A percentile compares a stretch with the other conserved stretches of the same genome.
These are phyloP conservation scores for Epichloe typhina DNA, from an alignment of 2,329 filamentous ascomycete genomes.

Conservation along the genomic window DNA sequence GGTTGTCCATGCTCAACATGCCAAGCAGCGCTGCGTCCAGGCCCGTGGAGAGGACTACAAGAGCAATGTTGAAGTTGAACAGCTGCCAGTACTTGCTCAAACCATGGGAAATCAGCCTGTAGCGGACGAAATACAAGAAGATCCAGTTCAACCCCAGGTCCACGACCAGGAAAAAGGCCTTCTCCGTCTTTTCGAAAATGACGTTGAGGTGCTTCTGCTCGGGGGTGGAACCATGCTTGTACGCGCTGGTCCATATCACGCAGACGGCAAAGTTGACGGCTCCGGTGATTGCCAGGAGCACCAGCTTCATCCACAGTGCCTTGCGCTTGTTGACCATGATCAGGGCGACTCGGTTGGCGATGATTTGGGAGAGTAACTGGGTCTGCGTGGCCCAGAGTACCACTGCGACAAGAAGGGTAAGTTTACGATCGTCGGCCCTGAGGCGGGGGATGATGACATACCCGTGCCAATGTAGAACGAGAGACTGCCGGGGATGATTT, in stretches of 20 bases:
- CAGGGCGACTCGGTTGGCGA: conserved; percentile 29
- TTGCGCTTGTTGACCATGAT: conserved; percentile 25
- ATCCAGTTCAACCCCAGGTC: conserved; percentile 35
- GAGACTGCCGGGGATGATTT: conserved; percentile 6
- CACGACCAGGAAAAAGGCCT: conserved; percentile 34
- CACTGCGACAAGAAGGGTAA: neutral
- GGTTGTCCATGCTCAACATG: conserved; percentile 11
- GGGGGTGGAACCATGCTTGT: conserved; percentile 9
- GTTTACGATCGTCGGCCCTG: neutral
- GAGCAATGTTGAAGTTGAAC: conserved; percentile 33
- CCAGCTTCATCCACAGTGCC: conserved; percentile 22
- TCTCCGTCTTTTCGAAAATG: conserved; percentile 18
- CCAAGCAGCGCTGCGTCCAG: conserved; percentile 27
- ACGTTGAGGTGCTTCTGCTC: conserved; percentile 8
- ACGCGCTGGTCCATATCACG: conserved; percentile 26
- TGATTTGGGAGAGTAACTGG: conserved; percentile 30
- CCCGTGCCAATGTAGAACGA: conserved; percentile 6
- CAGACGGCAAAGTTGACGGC: conserved; percentile 26
- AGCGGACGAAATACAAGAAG: conserved; percentile 33
- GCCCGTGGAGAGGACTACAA: conserved; percentile 32
- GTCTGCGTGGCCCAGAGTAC: conserved; percentile 16
- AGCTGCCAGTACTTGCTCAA: conserved; percentile 36
- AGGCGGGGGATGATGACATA: neutral
- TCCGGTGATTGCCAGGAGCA: conserved; percentile 20
- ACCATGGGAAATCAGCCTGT: conserved; percentile 31